These are phyloP conservation scores for Cymbidium sinense DNA, from an alignment of 106 monocot species.

Conservation along the genomic window DNA sequence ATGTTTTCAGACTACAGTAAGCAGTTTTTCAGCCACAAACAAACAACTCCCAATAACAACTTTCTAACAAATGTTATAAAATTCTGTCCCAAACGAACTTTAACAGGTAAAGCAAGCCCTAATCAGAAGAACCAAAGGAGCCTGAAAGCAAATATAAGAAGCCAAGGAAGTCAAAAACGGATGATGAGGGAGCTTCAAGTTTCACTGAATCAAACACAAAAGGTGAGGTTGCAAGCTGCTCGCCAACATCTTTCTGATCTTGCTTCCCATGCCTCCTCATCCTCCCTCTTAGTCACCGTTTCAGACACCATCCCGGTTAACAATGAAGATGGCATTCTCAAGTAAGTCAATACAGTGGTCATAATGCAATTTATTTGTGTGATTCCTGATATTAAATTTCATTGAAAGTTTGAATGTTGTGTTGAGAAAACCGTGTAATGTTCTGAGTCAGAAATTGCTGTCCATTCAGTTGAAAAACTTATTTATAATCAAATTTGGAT, in stretches of 20 bases:
- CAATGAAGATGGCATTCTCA: conserved; percentile 85
- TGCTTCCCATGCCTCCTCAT: conserved; percentile 20
- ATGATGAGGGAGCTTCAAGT: conserved; percentile 46
- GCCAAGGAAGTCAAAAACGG: background rate
- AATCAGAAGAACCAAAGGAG: background rate
- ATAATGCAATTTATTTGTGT: background rate
- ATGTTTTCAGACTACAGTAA: no score
- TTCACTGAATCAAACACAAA: conserved; percentile 72
- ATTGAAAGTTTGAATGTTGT: background rate
- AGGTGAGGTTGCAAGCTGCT: conserved; percentile 65
- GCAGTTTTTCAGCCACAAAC: no score
- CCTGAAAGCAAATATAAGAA: background rate
- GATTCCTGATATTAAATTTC: background rate
- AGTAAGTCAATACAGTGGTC: conserved; percentile 24
- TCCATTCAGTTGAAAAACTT: background rate
- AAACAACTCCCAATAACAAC: no score
- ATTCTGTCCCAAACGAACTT: background rate
- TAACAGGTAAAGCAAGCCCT: background rate
- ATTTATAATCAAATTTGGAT: background rate
- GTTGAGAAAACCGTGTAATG: background rate
- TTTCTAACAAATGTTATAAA: no score
- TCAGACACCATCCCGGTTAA: conserved; percentile 80
- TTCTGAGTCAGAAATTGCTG: background rate
- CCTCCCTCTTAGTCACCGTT: conserved; percentile 50
- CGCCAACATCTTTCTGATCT: conserved; percentile 54